phyloP scores from a whole-genome alignment of 257 asterid species.

The Lithospermum erythrorhizon region DNA sequence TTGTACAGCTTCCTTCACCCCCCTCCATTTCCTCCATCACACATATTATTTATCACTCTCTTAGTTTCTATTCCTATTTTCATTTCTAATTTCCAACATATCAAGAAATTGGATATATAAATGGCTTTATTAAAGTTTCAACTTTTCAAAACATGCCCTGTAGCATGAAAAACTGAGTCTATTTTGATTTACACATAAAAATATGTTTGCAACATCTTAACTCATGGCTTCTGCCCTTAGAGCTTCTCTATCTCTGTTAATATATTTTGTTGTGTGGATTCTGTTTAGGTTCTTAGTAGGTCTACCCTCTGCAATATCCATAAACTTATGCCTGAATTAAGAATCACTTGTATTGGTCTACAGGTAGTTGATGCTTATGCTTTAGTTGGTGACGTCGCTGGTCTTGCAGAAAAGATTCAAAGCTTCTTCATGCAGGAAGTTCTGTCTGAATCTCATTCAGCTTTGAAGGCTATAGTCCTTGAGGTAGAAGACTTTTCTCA shows the following conservation, averaged over 20 bases:
- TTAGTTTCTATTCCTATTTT: too few relatives aligned
- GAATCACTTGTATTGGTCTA: constrained; percentile 10
- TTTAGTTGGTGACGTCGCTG: constrained; percentile 89
- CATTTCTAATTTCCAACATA: too few relatives aligned
- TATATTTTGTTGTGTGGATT: too few relatives aligned
- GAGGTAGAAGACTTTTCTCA: constrained; percentile 39
- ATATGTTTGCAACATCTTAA: too few relatives aligned
- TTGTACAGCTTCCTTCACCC: too few relatives aligned
- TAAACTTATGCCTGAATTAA: constrained; percentile 9
- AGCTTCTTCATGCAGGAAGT: constrained; percentile 99
- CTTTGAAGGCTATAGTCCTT: constrained; percentile 61
- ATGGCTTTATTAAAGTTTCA: too few relatives aligned
- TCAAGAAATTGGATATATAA: too few relatives aligned
- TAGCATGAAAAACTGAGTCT: neutral
- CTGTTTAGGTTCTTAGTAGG: neutral
- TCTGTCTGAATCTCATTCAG: constrained; percentile 84
- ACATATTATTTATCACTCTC: too few relatives aligned
- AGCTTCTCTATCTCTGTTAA: neutral
- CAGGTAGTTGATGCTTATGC: constrained; percentile 99
- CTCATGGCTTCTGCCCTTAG: neutral
- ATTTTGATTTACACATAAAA: too few relatives aligned
- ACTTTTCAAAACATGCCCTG: neutral
- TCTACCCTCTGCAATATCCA: constrained; percentile 7
- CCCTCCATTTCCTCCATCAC: too few relatives aligned
- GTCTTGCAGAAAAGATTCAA: constrained; percentile 92